Conservation (phyloP, 371 early-diverging fungal species). For the Thermomucor indicae-seudaticae region DNA sequence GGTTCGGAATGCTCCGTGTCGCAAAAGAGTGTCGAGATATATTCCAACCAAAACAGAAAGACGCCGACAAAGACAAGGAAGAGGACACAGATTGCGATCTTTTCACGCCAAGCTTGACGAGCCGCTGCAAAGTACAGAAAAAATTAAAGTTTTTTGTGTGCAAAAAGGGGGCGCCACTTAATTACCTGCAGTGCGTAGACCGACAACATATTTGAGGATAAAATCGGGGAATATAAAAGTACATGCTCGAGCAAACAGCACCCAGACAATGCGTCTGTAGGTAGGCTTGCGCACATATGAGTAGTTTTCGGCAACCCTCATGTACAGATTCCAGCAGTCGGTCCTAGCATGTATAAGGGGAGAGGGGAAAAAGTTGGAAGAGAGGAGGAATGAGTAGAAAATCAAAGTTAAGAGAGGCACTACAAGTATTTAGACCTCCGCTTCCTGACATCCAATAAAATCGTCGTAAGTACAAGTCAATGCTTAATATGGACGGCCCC, state of each 20-base stretch:
- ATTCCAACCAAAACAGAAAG: slow-evolving; percentile 43
- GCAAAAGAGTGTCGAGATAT: slow-evolving; percentile 37
- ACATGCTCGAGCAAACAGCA: slow-evolving; percentile 18
- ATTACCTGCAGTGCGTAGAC: slow-evolving; percentile 29
- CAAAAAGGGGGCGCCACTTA: not conserved
- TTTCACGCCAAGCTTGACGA: slow-evolving; percentile 46
- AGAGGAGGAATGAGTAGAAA: slow-evolving; percentile 1
- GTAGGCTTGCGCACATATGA: slow-evolving; percentile 19
- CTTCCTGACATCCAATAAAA: too few species aligned
- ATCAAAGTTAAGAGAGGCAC: too few species aligned
- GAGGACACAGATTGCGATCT: slow-evolving; percentile 30
- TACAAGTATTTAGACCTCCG: too few species aligned
- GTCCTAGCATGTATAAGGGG: slow-evolving; percentile 4
- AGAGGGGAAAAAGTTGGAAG: not conserved
- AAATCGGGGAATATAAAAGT: slow-evolving; percentile 24
- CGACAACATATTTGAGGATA: slow-evolving; percentile 24
- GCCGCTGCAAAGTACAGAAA: slow-evolving; percentile 15
- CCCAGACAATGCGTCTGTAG: slow-evolving; percentile 21
- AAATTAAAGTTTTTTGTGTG: not conserved
- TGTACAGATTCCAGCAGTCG: slow-evolving; percentile 2
- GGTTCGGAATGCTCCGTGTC: slow-evolving; percentile 26
- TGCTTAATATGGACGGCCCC: too few species aligned
- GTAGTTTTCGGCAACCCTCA: slow-evolving; percentile 14
- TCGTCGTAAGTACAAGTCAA: too few species aligned
- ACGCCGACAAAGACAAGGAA: slow-evolving; percentile 22